Base-by-base conservation (phyloP, 257 asterid genomes). In the Phtheirospermum japonicum region DNA sequence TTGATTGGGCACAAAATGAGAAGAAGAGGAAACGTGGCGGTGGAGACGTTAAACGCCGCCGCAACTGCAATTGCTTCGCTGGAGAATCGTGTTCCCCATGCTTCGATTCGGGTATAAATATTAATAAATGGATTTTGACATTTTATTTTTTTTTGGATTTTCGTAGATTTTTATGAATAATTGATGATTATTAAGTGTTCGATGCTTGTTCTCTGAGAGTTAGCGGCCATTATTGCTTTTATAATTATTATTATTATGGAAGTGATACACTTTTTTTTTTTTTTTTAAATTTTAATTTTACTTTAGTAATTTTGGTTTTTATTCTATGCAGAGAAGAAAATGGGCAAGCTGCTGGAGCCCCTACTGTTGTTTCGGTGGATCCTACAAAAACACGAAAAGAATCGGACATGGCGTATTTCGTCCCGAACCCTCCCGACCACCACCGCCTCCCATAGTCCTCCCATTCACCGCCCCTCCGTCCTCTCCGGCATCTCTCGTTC, bases 401-500 rank as follows among this genome's bases (percentile, higher is more conserved):
- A 82, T 90, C 7, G 91, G n/a, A n/a, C n/a, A n/a, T n/a, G n/a
- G 90, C 18, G 82, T 79, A 45, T 75, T 85, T 74, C 79, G 74
- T 65, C 87, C 95, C 13, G 95, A 83, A 64, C 56, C 83, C 48
- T 65, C 77, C 79, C 33, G 83, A 70, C 59, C 77, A 54, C 66
- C 73, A 68, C 68, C 89, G 28, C 58, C 81, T 49, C 77, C 96
- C 17, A 12, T 80, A 52, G 70, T 57, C 33, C 71, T 91, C 58
- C 98, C 98, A 53, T 88, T 91, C 64, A 62, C 72, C 9, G 98
- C 90, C 0, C 98, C 98, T 61, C 98, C 98, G 57, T 91, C 98
- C 28, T 91, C 98, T 42, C 98, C 98, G 2, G 96, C 87, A 28
- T 91, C 96, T 19, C 84, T 82, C 81, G 72, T 84, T 63, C 94